phyloP scores from a whole-genome alignment of 805 yeast genomes.

The Candida anglica region DNA sequence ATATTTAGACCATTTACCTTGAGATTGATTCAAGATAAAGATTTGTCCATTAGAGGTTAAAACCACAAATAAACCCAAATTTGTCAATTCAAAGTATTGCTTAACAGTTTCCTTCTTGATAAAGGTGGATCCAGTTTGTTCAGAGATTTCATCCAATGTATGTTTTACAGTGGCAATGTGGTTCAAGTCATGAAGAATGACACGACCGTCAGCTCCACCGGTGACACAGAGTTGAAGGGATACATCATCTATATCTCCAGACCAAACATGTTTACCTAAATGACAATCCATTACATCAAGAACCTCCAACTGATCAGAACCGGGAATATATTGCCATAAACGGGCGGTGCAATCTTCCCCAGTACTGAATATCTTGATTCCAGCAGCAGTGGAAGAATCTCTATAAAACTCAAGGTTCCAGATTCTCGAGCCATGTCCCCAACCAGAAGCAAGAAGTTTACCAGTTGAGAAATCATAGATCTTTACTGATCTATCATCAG shows the following conservation, averaged over 20 bases:
- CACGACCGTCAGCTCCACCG: constrained; percentile 92
- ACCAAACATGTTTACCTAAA: constrained; percentile 86
- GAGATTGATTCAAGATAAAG: constrained; percentile 23
- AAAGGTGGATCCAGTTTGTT: constrained; percentile 19
- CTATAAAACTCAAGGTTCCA: constrained; percentile 70
- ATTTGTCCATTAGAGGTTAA: constrained; percentile 61
- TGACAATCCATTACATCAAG: constrained; percentile 53
- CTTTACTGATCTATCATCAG: constrained; percentile 89
- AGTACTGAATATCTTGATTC: constrained; percentile 53
- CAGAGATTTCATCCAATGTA: constrained; percentile 30
- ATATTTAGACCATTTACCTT: constrained; percentile 19
- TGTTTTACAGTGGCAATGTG: constrained; percentile 10
- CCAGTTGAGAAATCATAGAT: constrained; percentile 66
- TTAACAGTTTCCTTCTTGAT: constrained; percentile 55
- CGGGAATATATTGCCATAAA: constrained; percentile 54
- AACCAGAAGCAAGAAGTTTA: constrained; percentile 65
- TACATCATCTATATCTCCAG: constrained; percentile 51
- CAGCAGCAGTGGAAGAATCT: constrained; percentile 18
- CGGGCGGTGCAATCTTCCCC: constrained; percentile 85
- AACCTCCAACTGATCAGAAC: not conserved
- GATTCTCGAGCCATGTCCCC: constrained; percentile 96
- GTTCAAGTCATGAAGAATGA: constrained; percentile 53
- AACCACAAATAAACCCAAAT: constrained; percentile 40
- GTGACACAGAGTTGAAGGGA: constrained; percentile 56
- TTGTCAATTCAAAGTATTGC: constrained; percentile 47